Conservation (phyloP, 1,284 basidiomycete genomes). For the Hemileia vastatrix region DNA sequence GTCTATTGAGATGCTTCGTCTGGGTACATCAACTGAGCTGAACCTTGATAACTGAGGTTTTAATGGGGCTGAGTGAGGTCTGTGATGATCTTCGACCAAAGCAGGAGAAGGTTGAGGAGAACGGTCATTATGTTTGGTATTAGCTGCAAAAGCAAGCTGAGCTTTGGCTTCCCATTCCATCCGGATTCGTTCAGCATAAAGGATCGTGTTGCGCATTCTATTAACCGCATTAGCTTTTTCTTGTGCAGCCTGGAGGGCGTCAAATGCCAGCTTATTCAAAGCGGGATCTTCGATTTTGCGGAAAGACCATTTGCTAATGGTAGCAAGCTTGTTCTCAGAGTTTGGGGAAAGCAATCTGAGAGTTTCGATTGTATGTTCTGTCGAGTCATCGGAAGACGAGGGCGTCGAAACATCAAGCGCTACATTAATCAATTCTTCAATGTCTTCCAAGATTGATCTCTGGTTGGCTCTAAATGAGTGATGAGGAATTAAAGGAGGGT, state of each 20-base stretch:
- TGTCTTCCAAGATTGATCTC: conserved; percentile 63
- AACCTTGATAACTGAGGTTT: not conserved
- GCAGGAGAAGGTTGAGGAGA: not conserved
- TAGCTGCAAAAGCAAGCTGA: conserved; percentile 54
- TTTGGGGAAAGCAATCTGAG: conserved; percentile 71
- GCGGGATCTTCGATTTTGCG: conserved; percentile 77
- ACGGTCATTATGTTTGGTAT: not conserved
- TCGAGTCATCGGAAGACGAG: conserved; percentile 77
- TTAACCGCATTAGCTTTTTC: conserved; percentile 92
- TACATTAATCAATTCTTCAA: conserved; percentile 70
- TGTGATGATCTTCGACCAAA: not conserved
- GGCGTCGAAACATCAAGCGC: conserved; percentile 79
- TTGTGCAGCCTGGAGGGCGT: conserved; percentile 76
- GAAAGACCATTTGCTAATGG: conserved; percentile 71
- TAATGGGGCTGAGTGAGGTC: not conserved
- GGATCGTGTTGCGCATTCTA: conserved; percentile 93
- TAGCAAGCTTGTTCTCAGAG: conserved; percentile 71
- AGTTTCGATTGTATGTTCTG: conserved; percentile 79
- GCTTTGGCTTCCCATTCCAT: conserved; percentile 94
- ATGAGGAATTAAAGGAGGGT: conserved; percentile 51
- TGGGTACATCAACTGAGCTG: not conserved
- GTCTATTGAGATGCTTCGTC: too few relatives aligned
- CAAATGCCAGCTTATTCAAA: conserved; percentile 66
- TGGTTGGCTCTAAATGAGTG: conserved; percentile 45
- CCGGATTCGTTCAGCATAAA: conserved; percentile 93